Evolutionary conservation across 768 basidiomycete species (phyloP).

Genomic region (Phanerodontia chrysosporium): DNA sequence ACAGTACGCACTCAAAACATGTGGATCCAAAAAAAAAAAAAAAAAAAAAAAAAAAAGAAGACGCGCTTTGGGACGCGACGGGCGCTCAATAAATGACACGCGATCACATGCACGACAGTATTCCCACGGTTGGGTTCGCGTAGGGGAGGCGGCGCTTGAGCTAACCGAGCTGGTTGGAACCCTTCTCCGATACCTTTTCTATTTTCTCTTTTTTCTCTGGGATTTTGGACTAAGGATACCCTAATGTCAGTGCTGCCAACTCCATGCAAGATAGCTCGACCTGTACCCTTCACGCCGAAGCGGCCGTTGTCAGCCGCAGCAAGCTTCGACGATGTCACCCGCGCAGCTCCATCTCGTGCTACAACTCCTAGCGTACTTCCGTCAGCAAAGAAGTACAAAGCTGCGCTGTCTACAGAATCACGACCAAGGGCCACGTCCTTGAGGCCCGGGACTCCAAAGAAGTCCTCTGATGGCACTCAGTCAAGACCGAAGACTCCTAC

Average conservation of each 20-base stretch:
- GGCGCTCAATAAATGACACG: not conserved
- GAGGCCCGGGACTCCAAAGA: slow-evolving; percentile 37
- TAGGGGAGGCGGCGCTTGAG: not conserved
- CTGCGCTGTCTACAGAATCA: slow-evolving; percentile 48
- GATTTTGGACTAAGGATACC: not conserved
- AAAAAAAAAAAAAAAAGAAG: too few species aligned
- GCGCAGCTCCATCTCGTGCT: slow-evolving; percentile 28
- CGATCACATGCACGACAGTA: slow-evolving; percentile 5
- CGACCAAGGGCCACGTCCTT: slow-evolving; percentile 16
- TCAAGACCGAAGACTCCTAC: slow-evolving; percentile 30
- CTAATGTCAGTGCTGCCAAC: slow-evolving; percentile 16
- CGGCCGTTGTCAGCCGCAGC: slow-evolving; percentile 34
- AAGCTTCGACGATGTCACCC: slow-evolving; percentile 24
- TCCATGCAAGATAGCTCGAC: slow-evolving; percentile 33
- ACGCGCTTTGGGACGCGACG: too few species aligned
- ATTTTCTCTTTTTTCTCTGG: not conserved
- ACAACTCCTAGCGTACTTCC: slow-evolving; percentile 37
- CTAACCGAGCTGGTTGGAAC: not conserved
- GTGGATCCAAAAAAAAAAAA: too few species aligned
- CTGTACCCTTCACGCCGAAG: slow-evolving; percentile 52
- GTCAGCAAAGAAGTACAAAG: slow-evolving; percentile 61
- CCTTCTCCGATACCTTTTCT: not conserved
- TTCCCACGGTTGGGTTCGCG: slow-evolving; percentile 14
- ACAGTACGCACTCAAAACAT: too few species aligned
- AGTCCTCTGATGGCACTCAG: slow-evolving; percentile 23